Percentiles rank a stretch among this genome's conserved stretches.
These are phyloP conservation scores for Penicillium brasilianum DNA, from an alignment of 2,329 filamentous ascomycete species.

Conservation along the genomic window DNA sequence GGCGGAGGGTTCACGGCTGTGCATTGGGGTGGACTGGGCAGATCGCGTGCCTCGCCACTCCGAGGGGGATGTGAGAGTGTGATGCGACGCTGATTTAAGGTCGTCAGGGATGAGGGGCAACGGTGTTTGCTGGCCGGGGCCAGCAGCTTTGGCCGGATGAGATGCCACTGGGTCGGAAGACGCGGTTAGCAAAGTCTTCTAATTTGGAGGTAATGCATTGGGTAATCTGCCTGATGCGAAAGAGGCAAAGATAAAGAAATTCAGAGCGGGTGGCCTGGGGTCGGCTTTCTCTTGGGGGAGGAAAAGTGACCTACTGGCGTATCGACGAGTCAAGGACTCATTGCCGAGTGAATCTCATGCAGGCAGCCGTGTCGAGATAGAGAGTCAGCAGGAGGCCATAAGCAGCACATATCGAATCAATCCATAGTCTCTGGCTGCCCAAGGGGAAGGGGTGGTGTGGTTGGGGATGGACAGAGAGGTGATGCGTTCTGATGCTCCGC, in stretches of 20 bases:
- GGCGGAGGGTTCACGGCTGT: conserved; percentile 51
- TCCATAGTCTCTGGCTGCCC: conserved; percentile 17
- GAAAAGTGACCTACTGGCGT: conserved; percentile 21
- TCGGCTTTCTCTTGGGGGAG: background rate
- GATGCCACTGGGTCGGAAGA: conserved; percentile 40
- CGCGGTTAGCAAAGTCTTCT: background rate
- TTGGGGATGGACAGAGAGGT: conserved; percentile 4
- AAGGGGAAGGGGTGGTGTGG: conserved; percentile 3
- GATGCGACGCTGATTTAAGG: conserved; percentile 43
- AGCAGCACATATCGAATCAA: conserved; percentile 22
- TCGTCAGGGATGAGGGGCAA: conserved; percentile 51
- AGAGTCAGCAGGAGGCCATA: conserved; percentile 18
- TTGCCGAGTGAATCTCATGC: conserved; percentile 22
- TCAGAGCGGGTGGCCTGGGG: background rate
- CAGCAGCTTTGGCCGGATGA: conserved; percentile 45
- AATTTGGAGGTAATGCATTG: background rate
- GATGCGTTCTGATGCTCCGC: conserved; percentile 11
- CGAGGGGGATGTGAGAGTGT: conserved; percentile 43
- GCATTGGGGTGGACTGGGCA: conserved; percentile 44
- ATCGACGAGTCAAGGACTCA: conserved; percentile 24
- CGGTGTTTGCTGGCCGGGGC: conserved; percentile 43
- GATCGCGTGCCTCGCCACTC: conserved; percentile 46
- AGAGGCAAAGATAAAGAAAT: background rate
- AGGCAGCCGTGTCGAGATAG: conserved; percentile 23
- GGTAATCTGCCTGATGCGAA: background rate